phyloP scores from a whole-genome alignment of 2,329 filamentous ascomycete genomes.

The Chrysoporthe austroafricana region DNA sequence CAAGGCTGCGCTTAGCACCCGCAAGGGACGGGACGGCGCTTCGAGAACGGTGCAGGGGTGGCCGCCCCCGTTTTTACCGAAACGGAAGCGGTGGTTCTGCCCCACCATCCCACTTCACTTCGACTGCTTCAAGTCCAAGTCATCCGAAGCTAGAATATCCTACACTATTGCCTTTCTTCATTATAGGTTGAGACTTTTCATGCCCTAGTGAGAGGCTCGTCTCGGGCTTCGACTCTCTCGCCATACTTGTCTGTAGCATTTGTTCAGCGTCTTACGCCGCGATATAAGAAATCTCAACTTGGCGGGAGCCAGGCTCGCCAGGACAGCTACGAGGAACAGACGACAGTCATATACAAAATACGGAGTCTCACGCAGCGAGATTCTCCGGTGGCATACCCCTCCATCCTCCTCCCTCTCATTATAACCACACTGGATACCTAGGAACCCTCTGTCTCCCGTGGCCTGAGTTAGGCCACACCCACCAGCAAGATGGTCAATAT shows the following conservation, averaged over 20 bases:
- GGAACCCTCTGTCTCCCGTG: conserved; percentile 10
- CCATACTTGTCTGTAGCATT: neutral
- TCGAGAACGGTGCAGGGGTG: conserved; percentile 3
- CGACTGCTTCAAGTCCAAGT: neutral
- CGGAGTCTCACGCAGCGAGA: neutral
- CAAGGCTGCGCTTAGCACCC: neutral
- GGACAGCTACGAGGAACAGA: neutral
- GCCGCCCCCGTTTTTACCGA: conserved; percentile 4
- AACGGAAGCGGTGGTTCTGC: conserved; percentile 18
- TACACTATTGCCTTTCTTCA: neutral
- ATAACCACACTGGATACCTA: neutral
- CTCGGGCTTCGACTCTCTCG: neutral
- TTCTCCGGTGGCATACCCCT: neutral
- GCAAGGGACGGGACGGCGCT: neutral
- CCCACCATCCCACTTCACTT: conserved; percentile 10
- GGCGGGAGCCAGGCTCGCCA: neutral
- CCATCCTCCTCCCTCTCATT: neutral
- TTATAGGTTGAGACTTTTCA: neutral
- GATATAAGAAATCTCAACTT: conserved; percentile 3
- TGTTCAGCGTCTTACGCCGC: neutral
- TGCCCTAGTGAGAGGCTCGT: neutral
- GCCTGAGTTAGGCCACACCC: conserved; percentile 29
- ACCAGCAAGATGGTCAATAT: conserved; percentile 89
- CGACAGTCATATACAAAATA: neutral
- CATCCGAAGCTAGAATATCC: neutral